Conservation (phyloP, 345 rosid genomes). For the Hypericum perforatum region DNA sequence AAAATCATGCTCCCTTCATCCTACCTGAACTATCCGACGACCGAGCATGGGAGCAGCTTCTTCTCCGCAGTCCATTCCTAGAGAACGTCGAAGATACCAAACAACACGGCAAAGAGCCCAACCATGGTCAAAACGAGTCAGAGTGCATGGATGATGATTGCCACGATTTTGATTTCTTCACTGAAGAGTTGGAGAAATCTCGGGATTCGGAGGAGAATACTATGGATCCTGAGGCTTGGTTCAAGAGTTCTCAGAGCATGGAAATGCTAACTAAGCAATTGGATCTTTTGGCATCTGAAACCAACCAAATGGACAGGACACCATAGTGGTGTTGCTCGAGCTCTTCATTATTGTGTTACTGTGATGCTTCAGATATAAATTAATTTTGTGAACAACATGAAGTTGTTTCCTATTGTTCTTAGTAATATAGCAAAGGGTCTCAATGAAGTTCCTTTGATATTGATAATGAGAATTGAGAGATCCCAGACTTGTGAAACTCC, state of each 20-base stretch:
- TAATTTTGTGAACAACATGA: constrained; percentile 1
- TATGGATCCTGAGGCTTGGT: constrained; percentile 19
- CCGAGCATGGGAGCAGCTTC: constrained; percentile 69
- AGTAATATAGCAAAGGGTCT: no score
- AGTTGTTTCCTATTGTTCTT: background rate
- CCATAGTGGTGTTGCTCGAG: background rate
- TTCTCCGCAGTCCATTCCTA: constrained; percentile 35
- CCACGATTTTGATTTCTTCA: constrained; percentile 29
- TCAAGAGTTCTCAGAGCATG: constrained; percentile 32
- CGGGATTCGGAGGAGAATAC: constrained; percentile 29
- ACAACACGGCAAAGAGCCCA: constrained; percentile 21
- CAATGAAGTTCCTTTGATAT: no score
- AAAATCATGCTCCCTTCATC: constrained; percentile 42
- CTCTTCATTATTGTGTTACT: no score
- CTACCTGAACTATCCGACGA: constrained; percentile 63
- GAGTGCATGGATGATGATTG: constrained; percentile 1
- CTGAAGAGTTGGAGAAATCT: constrained; percentile 38
- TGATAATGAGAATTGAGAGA: background rate
- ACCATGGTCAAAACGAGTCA: constrained; percentile 18
- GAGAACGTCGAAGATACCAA: constrained; percentile 26
- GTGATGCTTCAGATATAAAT: background rate
- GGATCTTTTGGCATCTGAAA: constrained; percentile 39
- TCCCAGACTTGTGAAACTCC: background rate
- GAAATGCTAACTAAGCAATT: constrained; percentile 49
- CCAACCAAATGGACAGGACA: background rate